Evolutionary conservation across 2,329 filamentous ascomycete genomes (phyloP), one percentile per base, ranked within the genome.

Genomic region (Clonostachys rosea): DNA sequence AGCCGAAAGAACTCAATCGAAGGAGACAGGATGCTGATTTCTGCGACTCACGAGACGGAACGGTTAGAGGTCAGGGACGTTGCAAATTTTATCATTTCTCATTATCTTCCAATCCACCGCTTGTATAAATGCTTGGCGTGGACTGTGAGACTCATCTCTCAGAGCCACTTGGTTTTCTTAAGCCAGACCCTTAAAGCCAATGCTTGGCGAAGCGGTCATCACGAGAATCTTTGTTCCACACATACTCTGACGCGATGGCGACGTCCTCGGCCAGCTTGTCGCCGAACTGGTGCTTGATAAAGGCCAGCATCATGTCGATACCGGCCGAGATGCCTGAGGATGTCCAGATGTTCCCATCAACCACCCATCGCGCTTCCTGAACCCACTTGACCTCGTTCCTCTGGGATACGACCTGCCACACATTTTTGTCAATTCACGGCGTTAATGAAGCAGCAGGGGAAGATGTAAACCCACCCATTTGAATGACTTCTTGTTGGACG

Each of bases 311-410:
- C 62, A 66, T 66, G 47, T 69, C 66, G 3, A 69, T 67, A 6
- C 66, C 66, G 1, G 64, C 63, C 45, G 73, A 74, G 6, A 86
- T 74, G 0, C 83, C 82, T 0, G 78, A 80, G 3, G 74, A 75
- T 0, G 76, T 81, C 81, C 81, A 86, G 3, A 84, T 66, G 47
- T 83, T 80, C 3, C 75, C 80, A 57, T 83, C 79, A 0, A 64
- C 65, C 0, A 83, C 76, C 82, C 81, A 86, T 42, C 83, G 67
- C 9, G 82, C 82, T 40, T 69, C 66, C 0, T 66, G 59, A 14
- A 79, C 62, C 83, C 83, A 86, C 0, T 73, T 60, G 1, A 80
- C 74, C 0, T 69, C 63, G 0, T 69, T 64, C 0, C 74, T 67
- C 14, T 68, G 57, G 0, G 62, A 56, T 8, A 61, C 66, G 3